Conservation (phyloP, 257 asterid species). For the Leonotis leonurus region DNA sequence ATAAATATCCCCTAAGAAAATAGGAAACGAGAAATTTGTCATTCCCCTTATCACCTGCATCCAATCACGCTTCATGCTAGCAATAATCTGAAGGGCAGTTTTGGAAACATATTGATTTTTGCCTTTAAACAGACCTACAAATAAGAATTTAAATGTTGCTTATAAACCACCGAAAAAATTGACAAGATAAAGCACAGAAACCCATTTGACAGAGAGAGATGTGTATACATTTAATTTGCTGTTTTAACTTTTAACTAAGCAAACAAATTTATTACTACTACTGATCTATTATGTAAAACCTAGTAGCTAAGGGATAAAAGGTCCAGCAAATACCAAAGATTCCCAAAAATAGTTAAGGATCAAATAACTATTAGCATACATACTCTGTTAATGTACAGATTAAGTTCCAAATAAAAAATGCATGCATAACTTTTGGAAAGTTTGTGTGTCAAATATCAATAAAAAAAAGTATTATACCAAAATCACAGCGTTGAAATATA, state of each 20-base stretch:
- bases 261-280: neutral
- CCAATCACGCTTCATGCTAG: conserved; percentile 96
- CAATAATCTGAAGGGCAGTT: conserved; percentile 49
- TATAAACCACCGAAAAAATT: conserved; percentile 1
- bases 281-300: neutral
- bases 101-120: conserved; percentile 26
- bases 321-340: neutral
- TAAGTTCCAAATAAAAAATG: neutral
- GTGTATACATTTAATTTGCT: neutral
- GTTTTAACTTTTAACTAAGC: neutral
- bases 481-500: neutral
- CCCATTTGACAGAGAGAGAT: neutral
- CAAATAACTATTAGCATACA: neutral
- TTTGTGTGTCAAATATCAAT: neutral
- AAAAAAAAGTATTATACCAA: neutral
- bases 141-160: conserved; percentile 15
- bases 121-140: conserved; percentile 51
- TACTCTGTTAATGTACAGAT: neutral
- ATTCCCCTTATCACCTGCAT: conserved; percentile 55
- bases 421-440: neutral
- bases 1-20: conserved; percentile 2
- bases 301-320: neutral
- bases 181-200: neutral
- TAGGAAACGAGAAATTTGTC: neutral
- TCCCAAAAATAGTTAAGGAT: conserved; percentile 6